Conservation (phyloP, 2,329 filamentous ascomycete genomes). For the Cylindrodendrum hubeiense region DNA sequence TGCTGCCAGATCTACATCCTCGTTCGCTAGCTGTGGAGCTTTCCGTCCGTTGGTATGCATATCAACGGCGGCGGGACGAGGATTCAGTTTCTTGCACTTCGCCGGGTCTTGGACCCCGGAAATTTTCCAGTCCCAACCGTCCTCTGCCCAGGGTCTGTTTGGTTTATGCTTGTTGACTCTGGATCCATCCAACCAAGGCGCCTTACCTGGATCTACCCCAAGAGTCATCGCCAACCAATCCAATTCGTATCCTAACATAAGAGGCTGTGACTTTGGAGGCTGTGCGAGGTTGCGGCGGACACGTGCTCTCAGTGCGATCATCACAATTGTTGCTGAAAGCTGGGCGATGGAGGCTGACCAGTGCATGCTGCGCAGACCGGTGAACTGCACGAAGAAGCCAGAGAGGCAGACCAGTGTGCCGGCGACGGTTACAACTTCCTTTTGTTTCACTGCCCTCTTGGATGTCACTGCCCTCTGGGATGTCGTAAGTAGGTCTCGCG, state of each 20-base stretch:
- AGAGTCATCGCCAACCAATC: slow-evolving; percentile 22
- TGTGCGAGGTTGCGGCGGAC: slow-evolving; percentile 36
- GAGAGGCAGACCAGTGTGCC: not conserved
- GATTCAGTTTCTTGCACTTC: not conserved
- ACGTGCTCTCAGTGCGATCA: slow-evolving; percentile 41
- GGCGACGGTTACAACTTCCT: not conserved
- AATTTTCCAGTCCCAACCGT: not conserved
- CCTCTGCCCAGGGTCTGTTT: not conserved
- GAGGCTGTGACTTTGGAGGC: not conserved
- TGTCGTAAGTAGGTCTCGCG: too few relatives aligned
- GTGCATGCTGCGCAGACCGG: slow-evolving; percentile 44
- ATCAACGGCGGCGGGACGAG: not conserved
- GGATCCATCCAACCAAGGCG: not conserved
- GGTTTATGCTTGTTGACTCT: not conserved
- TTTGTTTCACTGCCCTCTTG: too few relatives aligned
- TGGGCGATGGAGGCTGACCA: slow-evolving; percentile 43
- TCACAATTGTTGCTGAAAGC: slow-evolving; percentile 39
- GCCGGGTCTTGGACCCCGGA: not conserved
- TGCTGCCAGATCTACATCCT: too few relatives aligned
- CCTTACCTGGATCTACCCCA: not conserved
- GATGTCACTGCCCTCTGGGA: too few relatives aligned
- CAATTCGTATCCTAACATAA: slow-evolving; percentile 31
- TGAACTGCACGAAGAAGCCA: slow-evolving; percentile 47
- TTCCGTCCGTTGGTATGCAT: too few relatives aligned
- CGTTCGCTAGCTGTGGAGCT: too few relatives aligned